Evolutionary conservation across 257 asterid genomes (phyloP), one percentile per base, ranked within the genome.

Genomic region (Nicotiana otophora): DNA sequence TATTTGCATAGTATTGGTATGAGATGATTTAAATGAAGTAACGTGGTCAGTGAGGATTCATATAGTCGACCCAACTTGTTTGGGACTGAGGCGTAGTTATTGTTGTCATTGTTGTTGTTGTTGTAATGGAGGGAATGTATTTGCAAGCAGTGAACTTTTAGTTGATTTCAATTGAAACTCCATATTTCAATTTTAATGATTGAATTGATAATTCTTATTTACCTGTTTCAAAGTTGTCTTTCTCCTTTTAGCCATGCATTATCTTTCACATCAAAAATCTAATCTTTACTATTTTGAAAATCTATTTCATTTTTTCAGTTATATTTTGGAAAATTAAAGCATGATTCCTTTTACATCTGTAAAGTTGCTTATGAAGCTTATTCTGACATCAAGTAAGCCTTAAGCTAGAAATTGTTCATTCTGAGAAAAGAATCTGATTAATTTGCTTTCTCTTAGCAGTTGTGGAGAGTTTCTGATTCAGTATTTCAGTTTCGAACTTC

Each of bases 401-500:
- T 12, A 2, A 74, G 61, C 15, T 46, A 46, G 79, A 74, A 3
- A 48, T 23, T 48, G 62, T 26, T 74, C 15, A 74, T 74, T 74
- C 5, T 23, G 15, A 26, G 9, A 48, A 23, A 4, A 26, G 23
- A 3, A 26, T 62, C 80, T 74, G 62, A 74, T 74, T 26, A 5
- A 74, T 74, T 23, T 48, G 23, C 79, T 10, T 48, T 11, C 36
- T 85, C 30, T 78, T 64, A 68, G 82, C 91, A 95, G 98, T 84
- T 93, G 46, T 92, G 98, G 98, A 90, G 98, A 86, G 87, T 92
- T 84, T 91, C 97, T 1, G 93, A 91, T 82, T 90, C 92, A 1
- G 77, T 81, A 30, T 95, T 90, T 89, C 97, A 93, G 86, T 89
- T 95, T 62, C 91, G 98, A 20, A 90, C 97, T 81, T 83, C 90